Percentiles rank a stretch among this genome's conserved stretches.
These are phyloP conservation scores for Candida patagonica DNA, from an alignment of 805 yeast species.

Conservation along the genomic window DNA sequence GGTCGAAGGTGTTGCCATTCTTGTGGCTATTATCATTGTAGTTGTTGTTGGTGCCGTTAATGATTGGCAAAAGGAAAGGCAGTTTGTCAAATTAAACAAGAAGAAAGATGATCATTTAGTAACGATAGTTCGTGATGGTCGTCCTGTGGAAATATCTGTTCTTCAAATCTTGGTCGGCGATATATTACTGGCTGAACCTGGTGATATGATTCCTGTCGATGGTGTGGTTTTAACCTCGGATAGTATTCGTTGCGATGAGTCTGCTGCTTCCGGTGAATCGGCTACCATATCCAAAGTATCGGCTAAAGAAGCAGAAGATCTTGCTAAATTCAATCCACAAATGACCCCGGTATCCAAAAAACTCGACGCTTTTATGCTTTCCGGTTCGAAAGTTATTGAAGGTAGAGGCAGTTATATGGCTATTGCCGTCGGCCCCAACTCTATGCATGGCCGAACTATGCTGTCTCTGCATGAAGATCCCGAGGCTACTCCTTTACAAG, in stretches of 20 bases:
- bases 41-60: conserved; percentile 92
- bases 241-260: conserved; percentile 80
- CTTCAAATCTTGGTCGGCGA: conserved; percentile 83
- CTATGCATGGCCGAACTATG: conserved; percentile 90
- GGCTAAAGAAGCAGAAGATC: conserved; percentile 33
- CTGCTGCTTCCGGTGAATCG: conserved; percentile 90
- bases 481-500: conserved; percentile 85
- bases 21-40: conserved; percentile 83
- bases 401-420: conserved; percentile 83
- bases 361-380: conserved; percentile 76
- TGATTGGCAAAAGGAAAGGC: conserved; percentile 93
- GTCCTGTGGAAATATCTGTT: conserved; percentile 58
- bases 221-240: conserved; percentile 60
- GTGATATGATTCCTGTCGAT: conserved; percentile 91
- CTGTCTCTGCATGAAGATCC: conserved; percentile 63
- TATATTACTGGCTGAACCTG: conserved; percentile 72
- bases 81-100: conserved; percentile 77
- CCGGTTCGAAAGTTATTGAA: conserved; percentile 80
- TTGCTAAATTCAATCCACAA: conserved; percentile 23
- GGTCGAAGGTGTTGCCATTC: conserved; percentile 98
- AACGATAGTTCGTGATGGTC: conserved; percentile 65
- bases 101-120: conserved; percentile 80
- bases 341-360: conserved; percentile 27
- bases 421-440: conserved; percentile 83
- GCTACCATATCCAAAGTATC: conserved; percentile 65